Percentiles rank a stretch among this genome's conserved stretches.
Conservation (phyloP, 768 basidiomycete genomes). For the Russula abietina region DNA sequence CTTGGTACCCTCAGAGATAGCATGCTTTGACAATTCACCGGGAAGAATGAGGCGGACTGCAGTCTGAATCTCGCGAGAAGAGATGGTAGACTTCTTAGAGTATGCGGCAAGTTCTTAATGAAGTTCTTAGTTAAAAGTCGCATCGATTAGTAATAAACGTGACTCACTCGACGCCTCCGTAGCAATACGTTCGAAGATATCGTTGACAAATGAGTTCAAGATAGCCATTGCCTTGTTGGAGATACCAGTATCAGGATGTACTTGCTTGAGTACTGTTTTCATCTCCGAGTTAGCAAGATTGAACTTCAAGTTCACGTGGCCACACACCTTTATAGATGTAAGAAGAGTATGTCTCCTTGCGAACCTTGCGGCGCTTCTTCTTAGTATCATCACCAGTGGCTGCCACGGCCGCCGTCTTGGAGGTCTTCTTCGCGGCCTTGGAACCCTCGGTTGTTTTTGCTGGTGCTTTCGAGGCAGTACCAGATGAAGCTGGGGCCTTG, state of each 20-base stretch:
- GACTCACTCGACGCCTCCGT: conserved; percentile 78
- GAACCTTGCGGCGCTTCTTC: conserved; percentile 82
- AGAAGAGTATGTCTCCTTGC: conserved; percentile 90
- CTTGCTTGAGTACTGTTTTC: conserved; percentile 80
- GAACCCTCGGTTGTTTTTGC: conserved; percentile 44
- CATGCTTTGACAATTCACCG: conserved; percentile 97
- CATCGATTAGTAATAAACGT: not conserved
- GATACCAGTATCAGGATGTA: conserved; percentile 98
- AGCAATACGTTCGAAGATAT: conserved; percentile 90
- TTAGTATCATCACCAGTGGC: conserved; percentile 62
- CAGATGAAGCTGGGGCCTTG: conserved; percentile 68
- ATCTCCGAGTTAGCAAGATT: conserved; percentile 8
- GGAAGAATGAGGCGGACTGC: conserved; percentile 92
- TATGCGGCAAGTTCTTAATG: conserved; percentile 84
- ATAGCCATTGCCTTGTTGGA: conserved; percentile 96
- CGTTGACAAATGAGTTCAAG: conserved; percentile 88
- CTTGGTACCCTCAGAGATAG: conserved; percentile 92
- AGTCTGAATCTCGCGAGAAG: conserved; percentile 97
- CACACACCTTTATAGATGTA: conserved; percentile 88
- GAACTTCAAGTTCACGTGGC: not conserved
- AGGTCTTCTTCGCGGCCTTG: conserved; percentile 56
- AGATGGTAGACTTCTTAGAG: conserved; percentile 99
- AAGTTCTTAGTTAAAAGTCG: not conserved
- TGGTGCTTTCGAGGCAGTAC: conserved; percentile 54
- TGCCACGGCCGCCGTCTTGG: conserved; percentile 46